Conservation (phyloP, 805 yeast genomes). For the Lachancea waltii region DNA sequence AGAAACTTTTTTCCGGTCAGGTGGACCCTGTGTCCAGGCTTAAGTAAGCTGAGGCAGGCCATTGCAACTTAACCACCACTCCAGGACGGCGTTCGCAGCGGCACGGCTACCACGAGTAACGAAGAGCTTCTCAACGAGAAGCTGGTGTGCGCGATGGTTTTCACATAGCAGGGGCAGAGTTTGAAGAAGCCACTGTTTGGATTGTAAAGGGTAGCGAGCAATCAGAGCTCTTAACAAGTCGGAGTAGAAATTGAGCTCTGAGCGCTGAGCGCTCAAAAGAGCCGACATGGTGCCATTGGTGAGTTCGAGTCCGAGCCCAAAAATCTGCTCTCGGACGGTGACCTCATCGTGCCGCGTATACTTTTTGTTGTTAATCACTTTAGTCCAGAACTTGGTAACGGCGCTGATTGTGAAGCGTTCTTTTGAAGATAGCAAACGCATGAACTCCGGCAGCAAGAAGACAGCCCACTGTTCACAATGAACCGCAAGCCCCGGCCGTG, state of each 20-base stretch:
- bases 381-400: constrained; percentile 48
- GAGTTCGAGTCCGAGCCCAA: constrained; percentile 23
- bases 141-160: constrained; percentile 32
- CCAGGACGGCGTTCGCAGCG: constrained; percentile 50
- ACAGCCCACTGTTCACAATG: constrained; percentile 23
- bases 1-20: neutral
- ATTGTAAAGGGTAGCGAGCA: constrained; percentile 43
- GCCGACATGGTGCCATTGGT: constrained; percentile 34
- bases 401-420: constrained; percentile 49
- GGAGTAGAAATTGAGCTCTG: constrained; percentile 53
- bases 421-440: constrained; percentile 33
- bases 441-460: constrained; percentile 26
- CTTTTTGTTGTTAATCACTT: constrained; percentile 39
- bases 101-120: constrained; percentile 61
- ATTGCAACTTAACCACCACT: constrained; percentile 59
- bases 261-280: constrained; percentile 47
- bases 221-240: constrained; percentile 45
- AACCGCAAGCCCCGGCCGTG: constrained; percentile 44
- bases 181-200: constrained; percentile 42
- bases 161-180: constrained; percentile 25
- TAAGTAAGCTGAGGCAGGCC: constrained; percentile 32
- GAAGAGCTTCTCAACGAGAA: constrained; percentile 48
- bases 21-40: constrained; percentile 2
- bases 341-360: constrained; percentile 41
- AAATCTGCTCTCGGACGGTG: constrained; percentile 25